phyloP scores from a whole-genome alignment of 116 monocot species.

The Cymodocea nodosa region DNA sequence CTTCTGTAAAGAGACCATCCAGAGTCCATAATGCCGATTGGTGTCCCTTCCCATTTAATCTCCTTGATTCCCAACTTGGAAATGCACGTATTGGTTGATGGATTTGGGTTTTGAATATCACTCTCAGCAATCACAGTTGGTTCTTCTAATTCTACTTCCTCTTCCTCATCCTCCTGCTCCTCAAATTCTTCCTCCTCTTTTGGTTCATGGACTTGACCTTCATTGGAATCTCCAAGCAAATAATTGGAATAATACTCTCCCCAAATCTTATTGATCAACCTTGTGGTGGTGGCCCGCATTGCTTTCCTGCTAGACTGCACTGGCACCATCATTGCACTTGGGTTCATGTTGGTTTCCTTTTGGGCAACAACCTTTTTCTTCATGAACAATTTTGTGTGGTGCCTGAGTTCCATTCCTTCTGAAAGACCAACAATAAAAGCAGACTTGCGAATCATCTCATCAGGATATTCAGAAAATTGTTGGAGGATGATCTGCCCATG shows the following conservation, averaged over 20 bases:
- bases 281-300: slow-evolving; percentile 98
- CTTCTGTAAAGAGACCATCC: slow-evolving; percentile 56
- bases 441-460: slow-evolving; percentile 59
- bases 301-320: slow-evolving; percentile 58
- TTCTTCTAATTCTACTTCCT: slow-evolving; percentile 42
- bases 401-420: slow-evolving; percentile 64
- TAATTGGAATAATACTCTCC: slow-evolving; percentile 61
- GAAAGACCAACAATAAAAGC: slow-evolving; percentile 72
- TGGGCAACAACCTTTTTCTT: slow-evolving; percentile 66
- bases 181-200: slow-evolving; percentile 34
- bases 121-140: slow-evolving; percentile 15
- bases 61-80: slow-evolving; percentile 21
- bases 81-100: slow-evolving; percentile 14
- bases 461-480: slow-evolving; percentile 92
- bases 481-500: slow-evolving; percentile 98
- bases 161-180: slow-evolving; percentile 22
- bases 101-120: slow-evolving; percentile 18
- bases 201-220: slow-evolving; percentile 24
- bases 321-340: slow-evolving; percentile 63
- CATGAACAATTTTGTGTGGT: slow-evolving; percentile 72
- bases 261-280: slow-evolving; percentile 84
- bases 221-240: slow-evolving; percentile 52
- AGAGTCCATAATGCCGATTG: slow-evolving; percentile 28
- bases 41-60: slow-evolving; percentile 50
- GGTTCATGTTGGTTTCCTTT: slow-evolving; percentile 75